phyloP scores from a whole-genome alignment of 2,329 filamentous ascomycete species.

The Arthrobotrys musiformis region DNA sequence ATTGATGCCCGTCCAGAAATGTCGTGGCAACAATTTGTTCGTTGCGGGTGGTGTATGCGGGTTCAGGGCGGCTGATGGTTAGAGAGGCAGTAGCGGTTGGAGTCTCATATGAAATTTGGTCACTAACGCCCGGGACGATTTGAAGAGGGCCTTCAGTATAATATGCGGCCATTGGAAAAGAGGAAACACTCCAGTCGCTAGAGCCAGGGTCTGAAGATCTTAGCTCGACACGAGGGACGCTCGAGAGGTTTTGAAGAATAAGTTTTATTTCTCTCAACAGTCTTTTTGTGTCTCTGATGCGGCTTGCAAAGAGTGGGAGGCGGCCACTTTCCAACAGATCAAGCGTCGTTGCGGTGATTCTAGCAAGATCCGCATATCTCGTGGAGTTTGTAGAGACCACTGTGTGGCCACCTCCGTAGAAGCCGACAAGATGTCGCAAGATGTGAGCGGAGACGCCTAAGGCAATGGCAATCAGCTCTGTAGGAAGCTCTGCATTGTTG shows the following conservation, averaged over 20 bases:
- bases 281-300: slow-evolving; percentile 51
- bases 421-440: slow-evolving; percentile 45
- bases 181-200: slow-evolving; percentile 35
- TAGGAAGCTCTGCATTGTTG: slow-evolving; percentile 51
- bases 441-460: slow-evolving; percentile 51
- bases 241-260: slow-evolving; percentile 48
- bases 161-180: slow-evolving; percentile 37
- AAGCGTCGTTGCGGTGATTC: slow-evolving; percentile 53
- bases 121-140: slow-evolving; percentile 37
- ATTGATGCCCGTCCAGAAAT: slow-evolving; percentile 49
- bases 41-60: slow-evolving; percentile 38
- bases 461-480: slow-evolving; percentile 50
- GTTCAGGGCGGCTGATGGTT: slow-evolving; percentile 40
- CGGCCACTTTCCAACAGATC: slow-evolving; percentile 50
- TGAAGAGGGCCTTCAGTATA: slow-evolving; percentile 33
- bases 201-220: slow-evolving; percentile 38
- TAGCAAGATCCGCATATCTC: slow-evolving; percentile 47
- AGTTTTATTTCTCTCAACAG: slow-evolving; percentile 41
- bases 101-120: slow-evolving; percentile 40
- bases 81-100: slow-evolving; percentile 43
- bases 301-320: slow-evolving; percentile 47
- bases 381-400: slow-evolving; percentile 28
- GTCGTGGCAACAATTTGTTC: slow-evolving; percentile 48
- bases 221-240: slow-evolving; percentile 39
- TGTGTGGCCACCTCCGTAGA: slow-evolving; percentile 34